Percentiles rank a stretch among this genome's conserved stretches.
phyloP scores from a whole-genome alignment of 176 grass and related monocot genomes.

The Zoysia pacifica region DNA sequence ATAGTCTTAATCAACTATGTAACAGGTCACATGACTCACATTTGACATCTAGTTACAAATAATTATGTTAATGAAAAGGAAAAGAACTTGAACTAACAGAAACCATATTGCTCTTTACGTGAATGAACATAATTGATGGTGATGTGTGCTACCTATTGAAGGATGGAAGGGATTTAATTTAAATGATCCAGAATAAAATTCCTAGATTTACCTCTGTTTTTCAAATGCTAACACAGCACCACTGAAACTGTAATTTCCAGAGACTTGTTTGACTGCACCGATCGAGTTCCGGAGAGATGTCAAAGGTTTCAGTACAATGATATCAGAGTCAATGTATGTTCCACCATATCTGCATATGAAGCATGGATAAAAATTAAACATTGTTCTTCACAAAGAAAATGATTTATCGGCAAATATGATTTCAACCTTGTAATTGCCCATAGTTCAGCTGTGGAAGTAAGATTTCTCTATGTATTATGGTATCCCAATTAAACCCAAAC shows the following conservation, averaged over 20 bases:
- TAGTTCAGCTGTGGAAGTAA: too few relatives aligned
- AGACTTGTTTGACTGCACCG: conserved; percentile 46
- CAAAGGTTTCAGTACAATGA: conserved; percentile 85
- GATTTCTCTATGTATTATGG: too few relatives aligned
- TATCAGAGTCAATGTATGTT: conserved; percentile 96
- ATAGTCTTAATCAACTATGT: conserved; percentile 10
- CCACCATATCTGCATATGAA: conserved; percentile 85
- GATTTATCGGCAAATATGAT: too few relatives aligned
- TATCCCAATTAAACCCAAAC: too few relatives aligned
- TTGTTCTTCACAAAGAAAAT: neutral
- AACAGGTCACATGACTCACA: neutral
- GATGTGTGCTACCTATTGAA: neutral
- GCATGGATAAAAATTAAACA: conserved; percentile 31
- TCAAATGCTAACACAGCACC: conserved; percentile 91
- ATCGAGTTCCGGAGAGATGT: conserved; percentile 68
- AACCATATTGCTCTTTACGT: neutral
- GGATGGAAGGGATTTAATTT: neutral
- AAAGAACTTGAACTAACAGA: conserved; percentile 7
- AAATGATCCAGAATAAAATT: conserved; percentile 8
- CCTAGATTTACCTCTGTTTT: conserved; percentile 74
- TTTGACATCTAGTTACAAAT: conserved; percentile 27
- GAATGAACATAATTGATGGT: neutral
- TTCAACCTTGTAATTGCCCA: too few relatives aligned
- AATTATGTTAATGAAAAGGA: neutral
- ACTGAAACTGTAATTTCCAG: conserved; percentile 56